A percentile compares a stretch with the other conserved stretches of the same genome.
Evolutionary conservation across 139 green algal genomes (phyloP).

Genomic region (Klebsormidium nitens): DNA sequence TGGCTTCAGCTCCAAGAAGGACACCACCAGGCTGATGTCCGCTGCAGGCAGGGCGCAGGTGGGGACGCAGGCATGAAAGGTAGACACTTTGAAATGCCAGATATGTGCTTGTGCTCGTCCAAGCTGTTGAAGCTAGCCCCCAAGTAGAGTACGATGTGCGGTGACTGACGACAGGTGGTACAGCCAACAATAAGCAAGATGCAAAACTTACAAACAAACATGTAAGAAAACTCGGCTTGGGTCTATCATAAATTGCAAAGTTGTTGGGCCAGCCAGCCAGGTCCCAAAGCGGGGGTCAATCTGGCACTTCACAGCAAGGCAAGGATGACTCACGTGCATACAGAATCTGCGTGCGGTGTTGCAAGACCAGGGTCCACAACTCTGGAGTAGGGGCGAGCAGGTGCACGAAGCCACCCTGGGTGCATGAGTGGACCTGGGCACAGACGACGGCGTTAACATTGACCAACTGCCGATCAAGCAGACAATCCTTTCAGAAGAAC

Average conservation of each 20-base stretch:
- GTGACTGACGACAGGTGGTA: background rate
- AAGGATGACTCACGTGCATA: constrained; percentile 58
- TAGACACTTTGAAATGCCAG: background rate
- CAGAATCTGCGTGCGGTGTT: constrained; percentile 70
- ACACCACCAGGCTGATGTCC: constrained; percentile 66
- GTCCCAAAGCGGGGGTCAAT: too few relatives aligned
- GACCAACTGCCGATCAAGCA: too few relatives aligned
- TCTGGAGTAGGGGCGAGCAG: constrained; percentile 35
- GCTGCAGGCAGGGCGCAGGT: background rate
- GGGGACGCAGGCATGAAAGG: background rate
- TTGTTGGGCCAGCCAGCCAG: constrained; percentile 1
- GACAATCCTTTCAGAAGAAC: too few relatives aligned
- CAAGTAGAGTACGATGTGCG: background rate
- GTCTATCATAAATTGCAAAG: constrained; percentile 5
- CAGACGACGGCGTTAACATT: too few relatives aligned
- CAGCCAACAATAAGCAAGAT: background rate
- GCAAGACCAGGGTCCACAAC: constrained; percentile 51
- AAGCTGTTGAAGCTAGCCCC: background rate
- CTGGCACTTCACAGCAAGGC: too few relatives aligned
- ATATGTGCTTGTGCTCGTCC: background rate
- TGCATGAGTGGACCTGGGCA: too few relatives aligned
- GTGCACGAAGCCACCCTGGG: constrained; percentile 34
- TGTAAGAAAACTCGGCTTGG: background rate
- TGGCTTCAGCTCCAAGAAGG: constrained; percentile 73
- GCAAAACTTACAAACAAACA: background rate